These are phyloP conservation scores for Gossypium laxum DNA, from an alignment of 441 rosid genomes.

Conservation along the genomic window DNA sequence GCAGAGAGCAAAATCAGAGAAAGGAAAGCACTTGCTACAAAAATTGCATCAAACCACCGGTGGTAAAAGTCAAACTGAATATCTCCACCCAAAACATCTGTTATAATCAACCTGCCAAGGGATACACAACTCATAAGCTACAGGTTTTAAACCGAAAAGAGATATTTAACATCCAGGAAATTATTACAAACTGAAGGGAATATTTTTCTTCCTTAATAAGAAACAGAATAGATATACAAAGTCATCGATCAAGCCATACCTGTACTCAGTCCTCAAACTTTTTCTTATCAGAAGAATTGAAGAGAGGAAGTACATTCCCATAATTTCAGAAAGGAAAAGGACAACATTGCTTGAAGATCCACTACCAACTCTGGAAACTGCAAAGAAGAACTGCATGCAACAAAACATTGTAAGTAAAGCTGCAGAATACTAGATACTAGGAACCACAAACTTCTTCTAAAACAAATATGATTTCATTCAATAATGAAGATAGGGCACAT, in stretches of 20 bases:
- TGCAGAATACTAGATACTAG: background rate
- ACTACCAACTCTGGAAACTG: constrained; percentile 93
- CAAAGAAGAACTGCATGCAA: constrained; percentile 84
- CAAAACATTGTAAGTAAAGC: constrained; percentile 25
- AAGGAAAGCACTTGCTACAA: constrained; percentile 92
- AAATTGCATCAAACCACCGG: constrained; percentile 95
- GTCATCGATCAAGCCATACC: constrained; percentile 30
- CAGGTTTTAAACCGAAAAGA: background rate
- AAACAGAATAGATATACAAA: background rate
- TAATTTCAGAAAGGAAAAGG: constrained; percentile 87
- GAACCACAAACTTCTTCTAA: background rate
- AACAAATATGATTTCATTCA: background rate
- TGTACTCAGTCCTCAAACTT: constrained; percentile 90
- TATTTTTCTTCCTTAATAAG: background rate
- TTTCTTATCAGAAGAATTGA: constrained; percentile 94
- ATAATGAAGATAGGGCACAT: background rate
- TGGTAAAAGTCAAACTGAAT: constrained; percentile 97
- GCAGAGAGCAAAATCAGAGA: constrained; percentile 88
- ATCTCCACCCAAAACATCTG: constrained; percentile 91
- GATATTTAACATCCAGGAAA: background rate
- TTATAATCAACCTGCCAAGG: constrained; percentile 77
- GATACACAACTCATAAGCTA: background rate
- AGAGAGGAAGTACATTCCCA: constrained; percentile 98
- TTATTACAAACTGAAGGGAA: background rate
- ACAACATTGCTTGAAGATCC: constrained; percentile 99